A percentile compares a stretch with the other conserved stretches of the same genome.
These are phyloP conservation scores for Leccinum ochraceum DNA, from an alignment of 768 basidiomycete species.

Conservation along the genomic window DNA sequence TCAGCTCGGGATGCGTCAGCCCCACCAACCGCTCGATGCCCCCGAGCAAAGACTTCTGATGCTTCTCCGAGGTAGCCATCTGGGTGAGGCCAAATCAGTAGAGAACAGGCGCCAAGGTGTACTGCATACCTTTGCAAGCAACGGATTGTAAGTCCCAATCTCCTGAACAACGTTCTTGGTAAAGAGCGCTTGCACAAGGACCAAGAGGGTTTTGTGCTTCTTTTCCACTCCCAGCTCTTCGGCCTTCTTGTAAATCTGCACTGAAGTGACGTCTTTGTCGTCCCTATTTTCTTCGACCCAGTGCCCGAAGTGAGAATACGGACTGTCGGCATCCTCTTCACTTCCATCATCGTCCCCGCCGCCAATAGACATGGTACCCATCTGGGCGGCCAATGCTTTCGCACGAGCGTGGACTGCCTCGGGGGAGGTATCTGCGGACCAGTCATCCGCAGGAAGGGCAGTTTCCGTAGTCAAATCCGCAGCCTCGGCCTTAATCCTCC, in stretches of 20 bases:
- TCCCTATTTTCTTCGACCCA: slow-evolving; percentile 81
- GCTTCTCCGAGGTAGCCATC: slow-evolving; percentile 92
- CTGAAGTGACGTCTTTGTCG: slow-evolving; percentile 36
- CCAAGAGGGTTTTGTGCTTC: slow-evolving; percentile 88
- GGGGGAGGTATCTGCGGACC: slow-evolving; percentile 90
- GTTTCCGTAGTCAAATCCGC: slow-evolving; percentile 69
- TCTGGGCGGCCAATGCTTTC: slow-evolving; percentile 60
- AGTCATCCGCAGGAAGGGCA: slow-evolving; percentile 68
- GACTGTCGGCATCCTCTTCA: slow-evolving; percentile 84
- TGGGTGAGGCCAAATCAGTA: slow-evolving; percentile 32
- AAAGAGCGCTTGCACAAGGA: slow-evolving; percentile 85
- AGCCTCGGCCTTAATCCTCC: slow-evolving; percentile 90
- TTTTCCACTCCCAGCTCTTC: slow-evolving; percentile 91
- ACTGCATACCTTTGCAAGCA: slow-evolving; percentile 67
- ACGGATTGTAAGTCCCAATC: slow-evolving; percentile 60
- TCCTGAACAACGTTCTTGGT: slow-evolving; percentile 67
- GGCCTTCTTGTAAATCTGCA: slow-evolving; percentile 83
- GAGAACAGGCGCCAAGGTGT: not conserved
- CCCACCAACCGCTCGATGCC: slow-evolving; percentile 90
- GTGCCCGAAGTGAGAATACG: slow-evolving; percentile 77
- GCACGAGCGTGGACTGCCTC: slow-evolving; percentile 86
- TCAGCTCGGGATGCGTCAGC: slow-evolving; percentile 67
- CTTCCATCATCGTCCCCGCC: slow-evolving; percentile 82
- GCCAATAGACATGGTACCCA: slow-evolving; percentile 53
- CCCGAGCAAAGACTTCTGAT: slow-evolving; percentile 92